Base-by-base conservation (phyloP, 257 asterid genomes). In the Coffea eugenioides region DNA sequence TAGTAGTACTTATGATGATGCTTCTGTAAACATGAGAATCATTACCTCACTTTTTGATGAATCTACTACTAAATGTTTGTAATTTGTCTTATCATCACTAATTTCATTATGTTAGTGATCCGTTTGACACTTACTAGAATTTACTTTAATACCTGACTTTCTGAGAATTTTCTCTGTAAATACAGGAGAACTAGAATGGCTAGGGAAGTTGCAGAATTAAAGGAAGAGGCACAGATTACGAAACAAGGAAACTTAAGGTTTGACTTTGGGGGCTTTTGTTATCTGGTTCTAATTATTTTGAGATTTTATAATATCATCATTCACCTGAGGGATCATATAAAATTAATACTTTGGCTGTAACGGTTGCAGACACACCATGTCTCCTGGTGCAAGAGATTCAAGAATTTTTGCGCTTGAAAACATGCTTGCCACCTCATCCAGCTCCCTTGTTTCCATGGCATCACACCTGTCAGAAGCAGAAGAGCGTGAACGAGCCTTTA, bases 331-430 rank as follows among this genome's bases (percentile, higher is more conserved):
- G 75, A n/a, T 54, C 80, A 61, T 52, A 31, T 31, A 51, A 39
- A 8, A 23, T 21, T 61, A 45, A 69, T 69, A 34, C 75, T 69
- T 66, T 74, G 14, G 77, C 80, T 84, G 87, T 83, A 96, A 98
- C 71, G 89, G 84, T 62, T 85, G 82, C 83, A 88, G 87, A 49
- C 94, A 88, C 75, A 70, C 87, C 21, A 86, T 96, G 97, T 96
- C 99, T 79, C 99, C 99, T 49, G 97, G 99, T 84, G 99, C 98
- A 71, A 91, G 97, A 86, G 91, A 84, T 79, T 96, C 99, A 18
- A 89, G 99, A 86, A 86, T 96, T 66, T 84, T 80, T 79, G 98
- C 98, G 71, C 98, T 96, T 61, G 97, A 96, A 82, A 94, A 91
- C 90, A 96, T 96, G 99, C 92, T 94, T 75, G 87, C 97, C 74